A percentile compares a stretch with the other conserved stretches of the same genome.
Conservation (phyloP, 2,329 filamentous ascomycete species). For the Phyllosticta ampelicida region DNA sequence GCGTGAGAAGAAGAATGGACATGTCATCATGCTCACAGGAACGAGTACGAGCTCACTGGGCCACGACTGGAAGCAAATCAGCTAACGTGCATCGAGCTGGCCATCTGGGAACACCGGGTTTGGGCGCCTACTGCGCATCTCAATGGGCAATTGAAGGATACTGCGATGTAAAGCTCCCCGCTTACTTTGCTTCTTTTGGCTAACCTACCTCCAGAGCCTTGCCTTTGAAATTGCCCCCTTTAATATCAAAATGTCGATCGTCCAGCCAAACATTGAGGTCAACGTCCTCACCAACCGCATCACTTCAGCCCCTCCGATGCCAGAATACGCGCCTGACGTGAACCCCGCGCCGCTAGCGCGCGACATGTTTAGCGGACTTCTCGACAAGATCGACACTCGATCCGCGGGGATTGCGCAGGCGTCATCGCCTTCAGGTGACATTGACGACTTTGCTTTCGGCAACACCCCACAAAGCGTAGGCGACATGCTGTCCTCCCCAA, state of each 20-base stretch:
- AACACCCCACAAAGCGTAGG: conserved; percentile 22
- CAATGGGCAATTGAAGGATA: conserved; percentile 95
- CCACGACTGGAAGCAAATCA: conserved; percentile 23
- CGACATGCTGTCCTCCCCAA: conserved; percentile 35
- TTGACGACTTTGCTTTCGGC: not conserved
- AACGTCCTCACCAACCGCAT: conserved; percentile 78
- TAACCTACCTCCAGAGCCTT: conserved; percentile 43
- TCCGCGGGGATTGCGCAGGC: conserved; percentile 17
- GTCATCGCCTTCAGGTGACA: not conserved
- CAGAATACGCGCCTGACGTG: conserved; percentile 54
- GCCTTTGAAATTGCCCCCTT: conserved; percentile 94
- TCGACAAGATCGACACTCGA: conserved; percentile 56
- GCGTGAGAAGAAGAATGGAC: conserved; percentile 69
- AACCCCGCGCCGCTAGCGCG: conserved; percentile 72
- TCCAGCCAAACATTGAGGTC: conserved; percentile 92
- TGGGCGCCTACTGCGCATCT: conserved; percentile 83
- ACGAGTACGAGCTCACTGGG: conserved; percentile 41
- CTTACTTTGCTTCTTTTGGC: not conserved
- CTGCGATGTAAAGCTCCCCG: conserved; percentile 59
- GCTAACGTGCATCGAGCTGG: conserved; percentile 33
- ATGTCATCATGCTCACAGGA: conserved; percentile 81
- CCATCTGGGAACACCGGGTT: conserved; percentile 83
- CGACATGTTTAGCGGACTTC: conserved; percentile 68
- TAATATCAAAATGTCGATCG: conserved; percentile 90
- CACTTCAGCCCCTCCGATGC: conserved; percentile 68